Evolutionary conservation across 768 basidiomycete species (phyloP).

Genomic region (Podaxis sp.): DNA sequence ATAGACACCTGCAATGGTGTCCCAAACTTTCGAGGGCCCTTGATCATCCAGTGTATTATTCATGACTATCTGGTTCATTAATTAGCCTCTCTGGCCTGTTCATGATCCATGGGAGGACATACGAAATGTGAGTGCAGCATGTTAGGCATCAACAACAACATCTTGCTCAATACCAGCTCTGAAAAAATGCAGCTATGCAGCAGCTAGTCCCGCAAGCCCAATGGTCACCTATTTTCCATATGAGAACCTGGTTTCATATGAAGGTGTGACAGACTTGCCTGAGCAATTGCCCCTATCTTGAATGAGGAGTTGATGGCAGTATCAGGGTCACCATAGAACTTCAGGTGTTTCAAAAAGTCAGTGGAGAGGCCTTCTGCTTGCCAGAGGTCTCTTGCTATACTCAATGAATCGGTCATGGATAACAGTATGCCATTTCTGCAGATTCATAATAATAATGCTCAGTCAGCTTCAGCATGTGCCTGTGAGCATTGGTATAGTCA

Average conservation of each 20-base stretch:
- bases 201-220: slow-evolving; percentile 50
- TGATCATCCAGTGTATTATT: slow-evolving; percentile 47
- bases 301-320: slow-evolving; percentile 52
- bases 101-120: neutral
- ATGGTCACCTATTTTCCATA: slow-evolving; percentile 36
- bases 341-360: slow-evolving; percentile 33
- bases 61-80: slow-evolving; percentile 41
- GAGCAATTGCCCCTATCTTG: slow-evolving; percentile 49
- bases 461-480: too few species aligned
- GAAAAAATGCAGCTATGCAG: slow-evolving; percentile 15
- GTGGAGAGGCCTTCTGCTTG: slow-evolving; percentile 35
- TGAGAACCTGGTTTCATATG: neutral
- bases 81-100: neutral
- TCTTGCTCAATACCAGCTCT: too few species aligned
- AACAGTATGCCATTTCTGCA: too few species aligned
- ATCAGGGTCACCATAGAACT: slow-evolving; percentile 37
- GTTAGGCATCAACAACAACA: too few species aligned
- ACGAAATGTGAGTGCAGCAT: too few species aligned
- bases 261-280: slow-evolving; percentile 31
- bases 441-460: too few species aligned
- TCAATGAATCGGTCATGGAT: too few species aligned
- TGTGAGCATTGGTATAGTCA: too few species aligned
- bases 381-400: too few species aligned
- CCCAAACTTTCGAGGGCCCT: slow-evolving; percentile 37
- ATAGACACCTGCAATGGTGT: slow-evolving; percentile 52